Evolutionary conservation across 495 filamentous ascomycete genomes (phyloP), one percentile per base, ranked within the genome.

Genomic region (Podospora anserina): DNA sequence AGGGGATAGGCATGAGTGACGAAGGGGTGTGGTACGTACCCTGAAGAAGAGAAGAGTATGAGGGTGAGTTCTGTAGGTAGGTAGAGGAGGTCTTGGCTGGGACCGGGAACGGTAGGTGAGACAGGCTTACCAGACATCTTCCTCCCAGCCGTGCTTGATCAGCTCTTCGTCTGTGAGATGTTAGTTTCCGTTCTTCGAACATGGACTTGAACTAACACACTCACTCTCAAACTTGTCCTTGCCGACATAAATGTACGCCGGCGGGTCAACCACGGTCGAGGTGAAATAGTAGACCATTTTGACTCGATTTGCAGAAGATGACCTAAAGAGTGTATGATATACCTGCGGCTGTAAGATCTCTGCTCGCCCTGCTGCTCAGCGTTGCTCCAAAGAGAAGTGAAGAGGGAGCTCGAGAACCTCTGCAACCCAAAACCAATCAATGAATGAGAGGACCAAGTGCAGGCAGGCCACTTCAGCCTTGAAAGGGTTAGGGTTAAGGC

Each of bases 191-290:
- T 78, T 73, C 64, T 49, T 49, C 15, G 0, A 63, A 39, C 6
- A 61, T 32, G 59, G 32, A 32, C 18, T 23, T 23, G 23, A 23
- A 23, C 23, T 23, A n/a, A 18, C 4, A 49, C 3, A 70, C 89
- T 73, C 85, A 97, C 95, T 99, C 82, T 99, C 95, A 67, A 97
- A 92, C 81, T 99, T 99, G 83, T 99, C 95, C 82, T 98, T 99
- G 76, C 95, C 95, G 34, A 97, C 92, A 76, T 98, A 99, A 70
- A 98, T 88, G 72, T 89, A 92, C 27, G 93, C 95, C 1, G 96
- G 89, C 20, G 89, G 82, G 54, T 78, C 77, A 34, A 84, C 81
- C 53, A 88, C 86, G 61, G 88, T 94, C 7, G 94, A 97, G 2
- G 89, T 95, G 80, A 97, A 97, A 77, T 97, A 97, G 80, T 90